Base-by-base conservation (phyloP, 2,329 filamentous ascomycete species). In the Aspergillus oerlinghausenensis region DNA sequence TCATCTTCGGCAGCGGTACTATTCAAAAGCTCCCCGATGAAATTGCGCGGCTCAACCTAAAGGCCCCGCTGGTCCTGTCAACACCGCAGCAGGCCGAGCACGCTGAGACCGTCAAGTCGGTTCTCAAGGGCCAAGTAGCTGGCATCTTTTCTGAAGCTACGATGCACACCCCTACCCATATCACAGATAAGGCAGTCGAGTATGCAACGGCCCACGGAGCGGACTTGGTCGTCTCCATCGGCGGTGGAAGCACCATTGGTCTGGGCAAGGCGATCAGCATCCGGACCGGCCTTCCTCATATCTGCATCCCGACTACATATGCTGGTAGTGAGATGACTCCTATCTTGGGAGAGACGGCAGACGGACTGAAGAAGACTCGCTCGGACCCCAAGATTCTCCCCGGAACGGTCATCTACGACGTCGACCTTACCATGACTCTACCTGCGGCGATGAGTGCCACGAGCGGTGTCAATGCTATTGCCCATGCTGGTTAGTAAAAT, bases 401-500 rank as follows among this genome's bases (percentile, higher is more conserved):
- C 0, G 78, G 76, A 0, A 81, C 80, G 0, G 84, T 87, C 3
- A 82, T 88, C 42, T 88, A 87, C 66, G 85, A 88, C 72, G 83
- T 86, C 19, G 79, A 85, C 63, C 71, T 87, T 54, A 87, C 84
- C 0, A 77, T 85, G 77, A 82, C 80, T 1, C 72, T 88, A 25
- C 84, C 85, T 0, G 64, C 71, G 2, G 69, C 67, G 0, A 73
- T 85, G 68, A 83, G 78, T 60, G 78, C 80, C 2, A 84, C 80
- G 0, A 86, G 83, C 56, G 85, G 85, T 49, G 77, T 88, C 50
- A 88, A 88, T 66, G 84, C 85, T 0, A 85, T 88, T 69, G 85
- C 85, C 2, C 85, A 88, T 70, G 80, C 84, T 45, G 77, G 78
- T 80, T 57, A 60, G 72, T 65, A 11, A 7, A 25, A 9, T 14